Conservation (phyloP, 768 basidiomycete genomes). For the Mycena vulgaris region DNA sequence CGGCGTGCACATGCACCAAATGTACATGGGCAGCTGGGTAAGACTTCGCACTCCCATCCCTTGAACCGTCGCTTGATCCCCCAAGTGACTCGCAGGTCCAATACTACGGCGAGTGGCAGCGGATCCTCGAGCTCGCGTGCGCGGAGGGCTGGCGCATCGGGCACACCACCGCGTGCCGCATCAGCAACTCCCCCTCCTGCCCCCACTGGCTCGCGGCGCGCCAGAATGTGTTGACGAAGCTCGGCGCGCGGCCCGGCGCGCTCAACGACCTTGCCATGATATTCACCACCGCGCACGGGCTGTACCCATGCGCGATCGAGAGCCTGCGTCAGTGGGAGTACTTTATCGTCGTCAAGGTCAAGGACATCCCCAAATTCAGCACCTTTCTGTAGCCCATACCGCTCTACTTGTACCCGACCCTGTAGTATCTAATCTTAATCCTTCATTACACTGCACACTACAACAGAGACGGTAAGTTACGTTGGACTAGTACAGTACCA, state of each 20-base stretch:
- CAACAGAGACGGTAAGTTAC: neutral
- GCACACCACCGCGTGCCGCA: conserved; percentile 34
- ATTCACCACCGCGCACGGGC: conserved; percentile 36
- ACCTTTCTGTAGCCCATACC: conserved; percentile 25
- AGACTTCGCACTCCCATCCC: neutral
- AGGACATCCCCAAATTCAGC: conserved; percentile 34
- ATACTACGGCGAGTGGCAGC: conserved; percentile 38
- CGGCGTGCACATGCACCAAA: conserved; percentile 35
- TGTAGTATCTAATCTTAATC: neutral
- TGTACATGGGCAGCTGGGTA: conserved; percentile 38
- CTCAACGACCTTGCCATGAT: conserved; percentile 34
- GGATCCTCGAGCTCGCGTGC: conserved; percentile 34
- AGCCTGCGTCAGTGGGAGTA: conserved; percentile 39
- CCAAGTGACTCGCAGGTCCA: conserved; percentile 21
- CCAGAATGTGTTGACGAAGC: conserved; percentile 34
- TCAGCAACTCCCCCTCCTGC: conserved; percentile 33
- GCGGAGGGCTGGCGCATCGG: conserved; percentile 39
- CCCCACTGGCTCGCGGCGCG: conserved; percentile 38
- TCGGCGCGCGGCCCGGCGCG: conserved; percentile 32
- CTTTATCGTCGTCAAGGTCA: conserved; percentile 35
- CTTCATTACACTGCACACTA: neutral
- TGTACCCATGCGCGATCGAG: conserved; percentile 39
- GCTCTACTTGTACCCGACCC: no score
- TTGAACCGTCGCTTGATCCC: neutral
- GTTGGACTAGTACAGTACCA: neutral